phyloP scores from a whole-genome alignment of 257 asterid genomes.

The Ballota nigra region DNA sequence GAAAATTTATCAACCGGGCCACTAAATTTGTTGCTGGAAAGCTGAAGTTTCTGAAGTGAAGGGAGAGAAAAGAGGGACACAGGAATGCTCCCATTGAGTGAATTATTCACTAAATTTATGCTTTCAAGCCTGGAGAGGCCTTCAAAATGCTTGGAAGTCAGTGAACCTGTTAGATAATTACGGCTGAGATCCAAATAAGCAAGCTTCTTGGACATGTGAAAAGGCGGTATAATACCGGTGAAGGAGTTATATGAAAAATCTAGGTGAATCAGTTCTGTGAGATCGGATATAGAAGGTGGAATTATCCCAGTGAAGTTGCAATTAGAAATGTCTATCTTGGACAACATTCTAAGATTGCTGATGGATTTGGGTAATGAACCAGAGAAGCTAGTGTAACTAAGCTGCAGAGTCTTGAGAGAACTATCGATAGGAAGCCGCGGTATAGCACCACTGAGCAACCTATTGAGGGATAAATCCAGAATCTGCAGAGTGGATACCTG shows the following conservation, averaged over 20 bases:
- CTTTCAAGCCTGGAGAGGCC: constrained; percentile 31
- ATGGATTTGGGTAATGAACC: constrained; percentile 45
- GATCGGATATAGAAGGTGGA: constrained; percentile 34
- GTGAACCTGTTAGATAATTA: constrained; percentile 37
- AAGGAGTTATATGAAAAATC: constrained; percentile 40
- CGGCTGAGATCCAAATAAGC: constrained; percentile 27
- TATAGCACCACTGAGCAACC: constrained; percentile 33
- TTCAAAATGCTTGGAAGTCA: constrained; percentile 38
- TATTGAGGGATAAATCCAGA: constrained; percentile 38
- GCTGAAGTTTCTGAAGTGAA: constrained; percentile 33
- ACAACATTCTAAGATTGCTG: constrained; percentile 33
- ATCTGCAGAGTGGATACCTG: constrained; percentile 28
- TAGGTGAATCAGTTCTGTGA: constrained; percentile 32
- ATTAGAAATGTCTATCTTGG: constrained; percentile 29
- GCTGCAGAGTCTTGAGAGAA: constrained; percentile 33
- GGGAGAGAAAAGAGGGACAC: constrained; percentile 39
- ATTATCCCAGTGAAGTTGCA: constrained; percentile 48
- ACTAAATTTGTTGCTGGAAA: constrained; percentile 38
- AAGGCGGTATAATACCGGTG: constrained; percentile 40
- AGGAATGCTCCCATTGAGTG: constrained; percentile 42
- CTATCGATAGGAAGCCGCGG: constrained; percentile 25
- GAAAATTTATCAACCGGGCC: constrained; percentile 34
- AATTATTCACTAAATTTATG: constrained; percentile 36
- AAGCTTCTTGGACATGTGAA: constrained; percentile 40
- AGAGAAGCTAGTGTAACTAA: constrained; percentile 36